Percentiles rank a stretch among this genome's conserved stretches.
Evolutionary conservation across 352 stramenopile species (phyloP).

Genomic region (Phytophthora lateralis): DNA sequence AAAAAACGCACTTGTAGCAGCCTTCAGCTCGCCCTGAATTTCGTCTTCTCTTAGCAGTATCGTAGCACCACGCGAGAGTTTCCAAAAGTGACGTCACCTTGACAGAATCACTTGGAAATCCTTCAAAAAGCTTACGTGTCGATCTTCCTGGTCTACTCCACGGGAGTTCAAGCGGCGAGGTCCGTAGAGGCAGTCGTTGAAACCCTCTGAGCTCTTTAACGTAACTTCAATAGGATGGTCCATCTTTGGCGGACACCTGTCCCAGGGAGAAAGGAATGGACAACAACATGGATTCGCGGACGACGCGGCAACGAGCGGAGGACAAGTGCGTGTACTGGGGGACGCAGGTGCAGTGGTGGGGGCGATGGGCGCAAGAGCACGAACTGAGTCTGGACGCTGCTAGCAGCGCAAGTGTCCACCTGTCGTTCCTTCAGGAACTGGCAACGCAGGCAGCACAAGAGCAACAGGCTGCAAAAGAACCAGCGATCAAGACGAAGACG

Average conservation of each 20-base stretch:
- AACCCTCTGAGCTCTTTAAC: slow-evolving; percentile 50
- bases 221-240: not conserved
- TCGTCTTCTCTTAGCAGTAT: slow-evolving; percentile 32
- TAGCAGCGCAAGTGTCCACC: slow-evolving; percentile 11
- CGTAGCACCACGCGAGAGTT: slow-evolving; percentile 22
- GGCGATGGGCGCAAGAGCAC: slow-evolving; percentile 22
- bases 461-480: not conserved
- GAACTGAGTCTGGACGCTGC: slow-evolving; percentile 9
- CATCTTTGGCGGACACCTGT: not conserved
- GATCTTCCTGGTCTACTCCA: slow-evolving; percentile 31
- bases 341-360: slow-evolving; percentile 29
- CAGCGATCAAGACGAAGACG: not conserved
- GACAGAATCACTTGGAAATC: slow-evolving; percentile 32
- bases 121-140: slow-evolving; percentile 36
- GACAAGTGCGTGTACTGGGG: slow-evolving; percentile 28
- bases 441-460: slow-evolving; percentile 20
- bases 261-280: not conserved
- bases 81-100: slow-evolving; percentile 48
- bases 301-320: slow-evolving; percentile 5
- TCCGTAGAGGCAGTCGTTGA: slow-evolving; percentile 53
- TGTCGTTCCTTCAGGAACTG: slow-evolving; percentile 24
- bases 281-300: not conserved
- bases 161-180: slow-evolving; percentile 40
- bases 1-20: slow-evolving; percentile 1
- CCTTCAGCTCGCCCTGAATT: not conserved